Evolutionary conservation across 2,329 filamentous ascomycete genomes (phyloP), one percentile per base, ranked within the genome.

Genomic region (Talaromyces albobiverticillius): DNA sequence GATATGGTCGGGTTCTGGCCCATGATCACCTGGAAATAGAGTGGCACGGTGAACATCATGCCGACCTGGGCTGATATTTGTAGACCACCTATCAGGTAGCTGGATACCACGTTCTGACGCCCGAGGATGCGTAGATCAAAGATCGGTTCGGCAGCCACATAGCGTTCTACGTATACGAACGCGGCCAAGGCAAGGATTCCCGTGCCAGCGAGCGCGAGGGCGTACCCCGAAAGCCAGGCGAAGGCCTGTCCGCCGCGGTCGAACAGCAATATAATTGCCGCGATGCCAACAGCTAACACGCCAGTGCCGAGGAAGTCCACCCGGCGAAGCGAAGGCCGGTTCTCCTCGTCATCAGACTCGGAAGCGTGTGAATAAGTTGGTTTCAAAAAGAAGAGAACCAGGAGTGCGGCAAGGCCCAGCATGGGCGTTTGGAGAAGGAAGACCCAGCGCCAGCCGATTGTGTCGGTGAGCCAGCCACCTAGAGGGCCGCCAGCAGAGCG

Each of bases 21-120:
- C 4, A 79, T 71, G 0, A 85, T 85, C 1, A 86, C 79, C 54
- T 87, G 83, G 59, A 89, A 90, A 68, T 89, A 89, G 0, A 89
- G 68, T 0, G 87, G 87, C 0, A 89, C 79, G 0, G 80, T 79
- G 51, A 84, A 85, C 81, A 88, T 84, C 64, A 85, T 75, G 69
- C 77, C 79, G 8, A 83, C 67, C 61, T 89, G 87, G 0, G 83
- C 81, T 1, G 77, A 76, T 0, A 74, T 70, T 57, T 87, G 84
- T 0, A 81, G 69, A 2, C 73, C 70, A 20, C 76, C 73, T 34
- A 85, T 79, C 0, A 65, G 25, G 31, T 69, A 71, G 43, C 66
- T 67, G 1, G 59, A 25, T 0, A 62, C 49, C 9, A 70, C 65
- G 14, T 70, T 71, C 3, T 62, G 61, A 11, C 62, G 59, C 10